Percentiles rank a stretch among this genome's conserved stretches.
phyloP scores from a whole-genome alignment of 371 early-diverging fungal species.

The Conidiobolus incongruus region DNA sequence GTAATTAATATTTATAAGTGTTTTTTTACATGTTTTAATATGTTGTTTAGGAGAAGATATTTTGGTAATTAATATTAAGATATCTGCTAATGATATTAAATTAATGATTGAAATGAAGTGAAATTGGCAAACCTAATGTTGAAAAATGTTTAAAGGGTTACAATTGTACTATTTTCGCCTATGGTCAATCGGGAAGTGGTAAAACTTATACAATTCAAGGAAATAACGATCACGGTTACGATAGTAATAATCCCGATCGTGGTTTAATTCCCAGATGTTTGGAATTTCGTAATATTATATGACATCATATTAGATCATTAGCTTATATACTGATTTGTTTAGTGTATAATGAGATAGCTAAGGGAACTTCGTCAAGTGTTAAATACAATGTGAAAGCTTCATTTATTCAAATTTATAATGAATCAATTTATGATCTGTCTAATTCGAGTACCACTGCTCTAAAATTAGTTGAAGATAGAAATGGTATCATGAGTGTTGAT shows the following conservation, averaged over 20 bases:
- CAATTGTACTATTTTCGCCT: constrained; percentile 97
- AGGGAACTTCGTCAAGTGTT: too few relatives aligned
- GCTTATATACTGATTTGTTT: constrained; percentile 60
- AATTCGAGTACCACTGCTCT: constrained; percentile 17
- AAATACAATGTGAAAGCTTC: constrained; percentile 84
- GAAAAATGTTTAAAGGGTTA: too few relatives aligned
- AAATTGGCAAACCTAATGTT: too few relatives aligned
- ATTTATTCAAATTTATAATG: constrained; percentile 99
- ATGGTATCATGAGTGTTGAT: constrained; percentile 38
- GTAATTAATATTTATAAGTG: too few relatives aligned
- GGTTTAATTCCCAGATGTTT: constrained; percentile 33
- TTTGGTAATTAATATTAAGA: too few relatives aligned
- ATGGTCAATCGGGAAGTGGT: constrained; percentile 95
- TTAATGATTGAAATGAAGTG: too few relatives aligned
- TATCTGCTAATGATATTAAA: too few relatives aligned
- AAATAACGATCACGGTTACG: not conserved
- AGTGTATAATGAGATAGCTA: constrained; percentile 26
- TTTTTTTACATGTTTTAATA: too few relatives aligned
- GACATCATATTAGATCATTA: constrained; percentile 90
- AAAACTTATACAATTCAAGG: constrained; percentile 80
- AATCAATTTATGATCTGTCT: constrained; percentile 78
- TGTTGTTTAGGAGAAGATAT: too few relatives aligned
- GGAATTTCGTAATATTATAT: constrained; percentile 9
- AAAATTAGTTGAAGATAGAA: constrained; percentile 32
- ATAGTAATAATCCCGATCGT: constrained; percentile 45